phyloP scores from a whole-genome alignment of 345 rosid species.

The Ceriops zippeliana region DNA sequence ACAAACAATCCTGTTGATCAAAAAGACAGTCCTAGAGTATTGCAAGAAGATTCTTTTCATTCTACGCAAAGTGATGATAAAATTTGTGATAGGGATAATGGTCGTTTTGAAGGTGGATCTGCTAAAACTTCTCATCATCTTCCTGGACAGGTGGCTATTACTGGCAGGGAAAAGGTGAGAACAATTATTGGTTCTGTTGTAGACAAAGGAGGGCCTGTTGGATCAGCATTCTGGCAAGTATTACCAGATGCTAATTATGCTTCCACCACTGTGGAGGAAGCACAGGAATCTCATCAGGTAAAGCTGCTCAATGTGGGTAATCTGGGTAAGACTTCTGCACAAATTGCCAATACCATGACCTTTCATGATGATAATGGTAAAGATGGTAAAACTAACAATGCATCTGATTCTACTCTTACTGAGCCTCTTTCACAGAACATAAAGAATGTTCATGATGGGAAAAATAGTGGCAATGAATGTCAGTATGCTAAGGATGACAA shows the following conservation, averaged over 20 bases:
- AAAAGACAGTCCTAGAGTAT: conserved; percentile 22
- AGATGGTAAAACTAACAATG: no score
- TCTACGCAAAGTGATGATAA: conserved; percentile 20
- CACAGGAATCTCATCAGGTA: conserved; percentile 9
- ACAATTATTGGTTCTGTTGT: conserved; percentile 20
- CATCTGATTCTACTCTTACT: no score
- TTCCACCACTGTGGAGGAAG: conserved; percentile 9
- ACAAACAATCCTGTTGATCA: conserved; percentile 13
- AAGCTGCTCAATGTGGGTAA: conserved; percentile 1
- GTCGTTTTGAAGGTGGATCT: conserved; percentile 21
- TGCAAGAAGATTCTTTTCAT: conserved; percentile 17
- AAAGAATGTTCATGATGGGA: no score
- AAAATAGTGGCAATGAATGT: no score
- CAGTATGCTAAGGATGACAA: no score
- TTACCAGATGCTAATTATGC: conserved; percentile 11
- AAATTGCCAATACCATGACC: background rate
- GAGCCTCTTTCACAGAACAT: no score
- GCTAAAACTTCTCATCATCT: conserved; percentile 16
- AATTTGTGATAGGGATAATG: conserved; percentile 14
- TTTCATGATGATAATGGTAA: no score
- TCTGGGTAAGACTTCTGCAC: conserved; percentile 13
- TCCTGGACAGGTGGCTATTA: conserved; percentile 9
- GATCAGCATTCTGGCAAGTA: conserved; percentile 37
- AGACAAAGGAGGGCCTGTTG: conserved; percentile 34
- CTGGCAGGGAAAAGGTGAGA: conserved; percentile 13